phyloP scores from a whole-genome alignment of 2,329 filamentous ascomycete species.

The Cytospora paraplurivora region DNA sequence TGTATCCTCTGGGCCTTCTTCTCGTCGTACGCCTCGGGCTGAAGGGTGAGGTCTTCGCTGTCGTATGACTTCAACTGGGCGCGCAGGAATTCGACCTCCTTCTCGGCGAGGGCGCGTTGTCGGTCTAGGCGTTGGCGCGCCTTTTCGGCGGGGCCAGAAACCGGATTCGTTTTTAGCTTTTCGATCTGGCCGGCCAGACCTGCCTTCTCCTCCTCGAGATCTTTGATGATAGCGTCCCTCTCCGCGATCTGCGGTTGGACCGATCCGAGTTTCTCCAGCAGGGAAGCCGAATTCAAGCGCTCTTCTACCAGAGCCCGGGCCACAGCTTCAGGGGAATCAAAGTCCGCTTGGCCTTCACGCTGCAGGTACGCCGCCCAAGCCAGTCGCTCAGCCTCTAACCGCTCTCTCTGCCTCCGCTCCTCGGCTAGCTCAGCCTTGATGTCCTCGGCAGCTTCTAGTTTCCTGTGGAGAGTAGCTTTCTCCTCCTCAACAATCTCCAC shows the following conservation, averaged over 20 bases:
- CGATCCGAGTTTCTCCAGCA: constrained; percentile 79
- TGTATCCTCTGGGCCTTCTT: constrained; percentile 73
- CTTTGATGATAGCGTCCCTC: constrained; percentile 73
- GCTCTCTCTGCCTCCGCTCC: constrained; percentile 77
- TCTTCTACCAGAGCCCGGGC: constrained; percentile 83
- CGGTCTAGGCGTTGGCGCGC: constrained; percentile 76
- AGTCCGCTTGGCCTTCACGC: constrained; percentile 69
- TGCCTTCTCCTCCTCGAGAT: constrained; percentile 69
- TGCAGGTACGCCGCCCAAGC: constrained; percentile 88
- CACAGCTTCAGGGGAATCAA: constrained; percentile 85
- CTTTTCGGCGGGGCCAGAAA: constrained; percentile 60
- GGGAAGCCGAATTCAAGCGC: constrained; percentile 73
- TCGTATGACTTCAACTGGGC: constrained; percentile 90
- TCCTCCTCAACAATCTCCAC: constrained; percentile 95
- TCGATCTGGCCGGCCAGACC: constrained; percentile 70
- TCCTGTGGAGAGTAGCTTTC: constrained; percentile 79
- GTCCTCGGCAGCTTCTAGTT: constrained; percentile 72
- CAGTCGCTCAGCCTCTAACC: constrained; percentile 83
- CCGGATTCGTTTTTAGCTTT: constrained; percentile 59
- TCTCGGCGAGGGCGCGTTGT: constrained; percentile 80
- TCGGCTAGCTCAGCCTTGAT: constrained; percentile 78
- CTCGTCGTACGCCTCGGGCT: constrained; percentile 76
- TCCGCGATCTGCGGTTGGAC: constrained; percentile 77
- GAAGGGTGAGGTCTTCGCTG: constrained; percentile 83
- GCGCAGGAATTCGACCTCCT: constrained; percentile 92